These are phyloP conservation scores for Candida quercuum DNA, from an alignment of 805 yeast species.

Conservation along the genomic window DNA sequence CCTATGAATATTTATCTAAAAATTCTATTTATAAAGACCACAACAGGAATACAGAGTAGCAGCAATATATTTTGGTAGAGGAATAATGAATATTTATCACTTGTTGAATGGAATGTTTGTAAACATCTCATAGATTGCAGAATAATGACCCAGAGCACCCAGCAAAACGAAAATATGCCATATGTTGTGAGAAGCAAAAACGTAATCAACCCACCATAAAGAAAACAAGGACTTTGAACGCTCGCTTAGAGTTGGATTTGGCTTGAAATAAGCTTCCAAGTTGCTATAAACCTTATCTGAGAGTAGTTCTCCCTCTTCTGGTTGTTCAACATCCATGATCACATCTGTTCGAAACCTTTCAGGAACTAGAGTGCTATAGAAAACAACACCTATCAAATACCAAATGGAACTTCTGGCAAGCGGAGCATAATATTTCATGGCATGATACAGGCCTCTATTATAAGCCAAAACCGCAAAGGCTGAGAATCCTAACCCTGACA, in stretches of 20 bases:
- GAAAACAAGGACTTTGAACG: constrained; percentile 39
- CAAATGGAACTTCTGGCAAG: constrained; percentile 65
- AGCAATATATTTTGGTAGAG: not conserved
- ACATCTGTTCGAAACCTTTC: constrained; percentile 82
- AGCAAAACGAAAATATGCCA: constrained; percentile 92
- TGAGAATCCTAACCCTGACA: constrained; percentile 70
- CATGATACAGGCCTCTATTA: constrained; percentile 48
- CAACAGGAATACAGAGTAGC: not conserved
- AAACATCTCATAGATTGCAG: constrained; percentile 70
- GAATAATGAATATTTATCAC: constrained; percentile 1
- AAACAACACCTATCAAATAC: constrained; percentile 78
- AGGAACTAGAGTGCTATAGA: constrained; percentile 84
- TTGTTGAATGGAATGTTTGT: constrained; percentile 27
- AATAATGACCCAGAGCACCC: constrained; percentile 88
- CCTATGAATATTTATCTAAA: not conserved
- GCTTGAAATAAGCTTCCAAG: constrained; percentile 34
- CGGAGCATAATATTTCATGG: constrained; percentile 59
- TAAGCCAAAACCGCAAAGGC: constrained; percentile 53
- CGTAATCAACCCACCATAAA: constrained; percentile 81
- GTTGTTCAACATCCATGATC: constrained; percentile 39
- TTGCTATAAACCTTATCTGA: constrained; percentile 27
- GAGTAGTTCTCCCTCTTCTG: constrained; percentile 29
- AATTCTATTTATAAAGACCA: constrained; percentile 1
- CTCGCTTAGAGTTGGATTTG: constrained; percentile 31
- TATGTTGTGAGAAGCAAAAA: constrained; percentile 74